Base-by-base conservation (phyloP, 768 basidiomycete genomes). In the Gelatoporia subvermispora region DNA sequence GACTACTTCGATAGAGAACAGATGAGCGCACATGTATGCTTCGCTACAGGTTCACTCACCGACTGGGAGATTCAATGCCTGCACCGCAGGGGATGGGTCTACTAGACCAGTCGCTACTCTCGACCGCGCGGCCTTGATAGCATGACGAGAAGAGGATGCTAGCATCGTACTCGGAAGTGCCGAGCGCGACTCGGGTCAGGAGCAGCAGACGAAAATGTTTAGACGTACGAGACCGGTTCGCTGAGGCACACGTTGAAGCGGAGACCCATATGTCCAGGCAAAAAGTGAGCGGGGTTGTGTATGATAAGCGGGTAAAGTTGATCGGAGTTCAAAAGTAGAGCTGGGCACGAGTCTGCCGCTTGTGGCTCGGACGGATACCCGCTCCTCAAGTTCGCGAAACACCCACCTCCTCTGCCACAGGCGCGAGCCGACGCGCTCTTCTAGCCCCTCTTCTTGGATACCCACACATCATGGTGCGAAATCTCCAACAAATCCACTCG, bases 81-180 rank as follows among this genome's bases (percentile, higher is more conserved):
- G 28, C 13, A 31, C 28, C 13, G 28, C 28, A 5, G 28, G 7
- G 13, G 28, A 31, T 5, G 28, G 28, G 28, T 31, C 28, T 31
- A 31, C 28, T 7, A 31, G 28, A 31, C 7, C 28, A 13, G 28
- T 31, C 28, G 28, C 13, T 13, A 5, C 7, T 25, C 41, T 48
- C 25, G 21, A 31, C 28, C 44, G 52, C 11, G 48, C 48, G 20
- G 37, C 43, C 48, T 55, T 60, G 22, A 60, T 40, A 8, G 47
- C 58, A 53, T 58, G 50, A 15, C 61, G 55, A 31, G 61, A 63
- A 3, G 59, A 58, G 3, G 59, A 60, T 13, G 61, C 61, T 17
- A 63, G 53, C 61, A 63, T 62, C 15, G 38, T 34, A 20, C 34
- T 35, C 23, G 40, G 35, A 13, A 31, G 13, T 13, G 13, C 28